A percentile compares a stretch with the other conserved stretches of the same genome.
phyloP scores from a whole-genome alignment of 208 protist species.

The Wallacemonas sp. region DNA sequence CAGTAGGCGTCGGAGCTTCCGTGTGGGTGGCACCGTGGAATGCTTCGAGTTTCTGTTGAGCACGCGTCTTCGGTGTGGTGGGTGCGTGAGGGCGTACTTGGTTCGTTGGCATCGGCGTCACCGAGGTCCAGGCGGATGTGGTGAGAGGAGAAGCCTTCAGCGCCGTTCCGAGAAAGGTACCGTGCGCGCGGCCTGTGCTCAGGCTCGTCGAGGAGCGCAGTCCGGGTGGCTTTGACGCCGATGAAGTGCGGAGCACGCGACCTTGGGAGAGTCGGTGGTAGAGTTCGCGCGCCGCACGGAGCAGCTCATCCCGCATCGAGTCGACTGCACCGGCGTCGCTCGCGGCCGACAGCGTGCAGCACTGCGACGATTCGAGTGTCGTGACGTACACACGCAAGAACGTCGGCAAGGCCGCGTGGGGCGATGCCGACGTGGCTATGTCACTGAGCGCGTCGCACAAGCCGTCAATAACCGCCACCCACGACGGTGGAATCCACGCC shows the following conservation, averaged over 20 bases:
- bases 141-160: not conserved
- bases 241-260: not conserved
- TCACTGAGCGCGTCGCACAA: constrained; percentile 9
- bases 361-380: constrained; percentile 35
- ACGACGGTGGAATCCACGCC: constrained; percentile 14
- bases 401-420: not conserved
- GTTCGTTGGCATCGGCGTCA: not conserved
- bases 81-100: too few species aligned
- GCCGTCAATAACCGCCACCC: constrained; percentile 19
- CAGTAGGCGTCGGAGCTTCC: too few species aligned
- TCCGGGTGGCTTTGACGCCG: too few species aligned
- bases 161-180: not conserved
- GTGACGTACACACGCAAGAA: constrained; percentile 34
- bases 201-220: not conserved
- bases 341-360: not conserved
- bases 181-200: not conserved
- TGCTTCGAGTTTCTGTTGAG: not conserved
- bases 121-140: not conserved
- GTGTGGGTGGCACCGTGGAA: not conserved
- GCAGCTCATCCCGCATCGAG: not conserved
- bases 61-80: too few species aligned
- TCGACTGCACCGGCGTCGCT: not conserved
- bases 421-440: not conserved
- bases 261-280: not conserved
- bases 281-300: not conserved